phyloP scores from a whole-genome alignment of 495 filamentous ascomycete genomes.

The Hypoxylon subgilvum region DNA sequence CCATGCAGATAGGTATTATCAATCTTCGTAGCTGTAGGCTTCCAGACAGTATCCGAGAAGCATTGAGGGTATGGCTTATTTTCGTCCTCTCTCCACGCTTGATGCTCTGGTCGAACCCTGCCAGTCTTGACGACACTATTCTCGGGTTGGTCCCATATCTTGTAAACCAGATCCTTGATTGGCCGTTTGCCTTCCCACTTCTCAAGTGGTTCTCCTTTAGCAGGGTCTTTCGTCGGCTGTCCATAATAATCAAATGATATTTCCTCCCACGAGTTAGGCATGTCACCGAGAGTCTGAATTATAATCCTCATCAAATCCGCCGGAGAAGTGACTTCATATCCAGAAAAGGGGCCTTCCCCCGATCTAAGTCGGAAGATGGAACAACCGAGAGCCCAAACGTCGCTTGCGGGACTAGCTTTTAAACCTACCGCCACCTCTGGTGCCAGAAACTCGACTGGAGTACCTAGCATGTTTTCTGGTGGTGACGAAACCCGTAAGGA shows the following conservation, averaged over 20 bases:
- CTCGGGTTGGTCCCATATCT: slow-evolving; percentile 37
- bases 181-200: slow-evolving; percentile 12
- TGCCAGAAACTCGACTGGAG: slow-evolving; percentile 32
- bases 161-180: slow-evolving; percentile 25
- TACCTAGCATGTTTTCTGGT: slow-evolving; percentile 28
- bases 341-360: slow-evolving; percentile 26
- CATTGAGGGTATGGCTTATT: slow-evolving; percentile 20
- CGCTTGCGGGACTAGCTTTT: slow-evolving; percentile 28
- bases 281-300: slow-evolving; percentile 28
- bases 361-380: slow-evolving; percentile 29
- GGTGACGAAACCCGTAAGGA: slow-evolving; percentile 26
- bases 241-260: slow-evolving; percentile 28
- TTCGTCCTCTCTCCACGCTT: slow-evolving; percentile 2
- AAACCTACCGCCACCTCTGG: slow-evolving; percentile 32
- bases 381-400: slow-evolving; percentile 33
- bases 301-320: slow-evolving; percentile 19
- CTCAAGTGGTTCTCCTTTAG: slow-evolving; percentile 20
- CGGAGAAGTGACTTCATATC: slow-evolving; percentile 22
- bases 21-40: slow-evolving; percentile 24
- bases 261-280: slow-evolving; percentile 26
- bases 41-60: slow-evolving; percentile 28
- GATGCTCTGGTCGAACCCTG: too few relatives aligned
- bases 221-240: slow-evolving; percentile 30
- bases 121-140: too few relatives aligned
- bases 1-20: slow-evolving; percentile 23